These are phyloP conservation scores for Penicillium expansum DNA, from an alignment of 2,329 filamentous ascomycete species.

Conservation along the genomic window DNA sequence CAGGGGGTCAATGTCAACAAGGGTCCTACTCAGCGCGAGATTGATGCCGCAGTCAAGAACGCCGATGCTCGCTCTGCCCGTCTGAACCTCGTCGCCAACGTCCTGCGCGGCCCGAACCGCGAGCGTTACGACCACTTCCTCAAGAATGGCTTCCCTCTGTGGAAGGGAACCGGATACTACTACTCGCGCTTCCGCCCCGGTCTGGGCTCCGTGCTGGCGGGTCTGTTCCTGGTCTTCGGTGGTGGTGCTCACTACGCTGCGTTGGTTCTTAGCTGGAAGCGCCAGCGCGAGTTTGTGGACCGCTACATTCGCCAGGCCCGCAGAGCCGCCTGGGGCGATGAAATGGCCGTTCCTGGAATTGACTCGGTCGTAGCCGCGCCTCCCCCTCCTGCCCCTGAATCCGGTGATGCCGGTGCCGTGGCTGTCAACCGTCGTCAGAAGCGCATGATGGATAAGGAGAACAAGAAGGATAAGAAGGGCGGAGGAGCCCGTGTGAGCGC, in stretches of 20 bases:
- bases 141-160: slow-evolving; percentile 85
- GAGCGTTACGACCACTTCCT: slow-evolving; percentile 95
- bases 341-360: slow-evolving; percentile 65
- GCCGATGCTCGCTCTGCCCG: slow-evolving; percentile 81
- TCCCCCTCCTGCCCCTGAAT: slow-evolving; percentile 46
- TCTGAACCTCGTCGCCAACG: slow-evolving; percentile 77
- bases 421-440: slow-evolving; percentile 82
- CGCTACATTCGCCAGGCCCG: slow-evolving; percentile 88
- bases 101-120: slow-evolving; percentile 75
- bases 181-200: slow-evolving; percentile 92
- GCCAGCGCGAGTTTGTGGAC: slow-evolving; percentile 86
- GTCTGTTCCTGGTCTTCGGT: slow-evolving; percentile 77
- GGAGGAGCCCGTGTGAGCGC: slow-evolving; percentile 30
- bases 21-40: slow-evolving; percentile 68
- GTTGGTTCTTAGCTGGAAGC: slow-evolving; percentile 81
- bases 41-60: slow-evolving; percentile 74
- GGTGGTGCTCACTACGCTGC: slow-evolving; percentile 85
- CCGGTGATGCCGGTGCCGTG: slow-evolving; percentile 51
- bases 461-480: slow-evolving; percentile 62
- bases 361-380: slow-evolving; percentile 44
- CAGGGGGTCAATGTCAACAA: slow-evolving; percentile 67
- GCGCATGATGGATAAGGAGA: slow-evolving; percentile 81
- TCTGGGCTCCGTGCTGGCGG: slow-evolving; percentile 76
- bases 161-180: slow-evolving; percentile 98
- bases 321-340: slow-evolving; percentile 85